These are phyloP conservation scores for Aspergillus puulaauensis DNA, from an alignment of 2,329 filamentous ascomycete species.

Conservation along the genomic window DNA sequence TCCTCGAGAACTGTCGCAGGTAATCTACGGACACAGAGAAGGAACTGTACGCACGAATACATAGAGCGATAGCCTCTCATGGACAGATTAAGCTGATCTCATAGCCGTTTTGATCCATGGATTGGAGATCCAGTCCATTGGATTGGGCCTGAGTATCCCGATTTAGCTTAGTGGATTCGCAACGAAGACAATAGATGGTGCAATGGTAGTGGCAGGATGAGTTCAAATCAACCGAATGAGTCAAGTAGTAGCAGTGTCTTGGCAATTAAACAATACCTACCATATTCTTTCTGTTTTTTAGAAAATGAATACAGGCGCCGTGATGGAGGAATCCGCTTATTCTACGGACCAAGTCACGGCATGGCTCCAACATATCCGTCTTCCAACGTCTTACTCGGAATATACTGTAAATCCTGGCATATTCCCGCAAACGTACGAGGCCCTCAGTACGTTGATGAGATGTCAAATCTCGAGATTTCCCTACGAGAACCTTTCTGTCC, in stretches of 20 bases:
- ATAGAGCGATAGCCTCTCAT: too few relatives aligned
- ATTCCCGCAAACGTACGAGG: conserved; percentile 39
- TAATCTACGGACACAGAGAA: too few relatives aligned
- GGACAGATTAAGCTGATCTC: too few relatives aligned
- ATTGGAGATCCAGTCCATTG: too few relatives aligned
- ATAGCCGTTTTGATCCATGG: too few relatives aligned
- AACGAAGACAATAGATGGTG: neutral
- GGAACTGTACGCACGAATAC: too few relatives aligned
- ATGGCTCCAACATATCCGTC: conserved; percentile 33
- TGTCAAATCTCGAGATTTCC: conserved; percentile 52
- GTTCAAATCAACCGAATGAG: neutral
- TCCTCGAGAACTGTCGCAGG: too few relatives aligned
- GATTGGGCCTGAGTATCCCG: too few relatives aligned
- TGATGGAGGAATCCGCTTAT: conserved; percentile 23
- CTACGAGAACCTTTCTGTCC: conserved; percentile 58
- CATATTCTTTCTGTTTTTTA: neutral
- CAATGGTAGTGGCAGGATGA: neutral
- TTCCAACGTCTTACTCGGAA: conserved; percentile 24
- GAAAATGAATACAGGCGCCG: neutral
- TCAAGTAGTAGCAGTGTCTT: neutral
- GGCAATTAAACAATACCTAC: neutral
- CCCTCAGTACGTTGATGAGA: conserved; percentile 39
- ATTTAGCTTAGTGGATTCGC: neutral
- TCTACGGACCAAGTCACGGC: conserved; percentile 28
- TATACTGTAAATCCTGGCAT: conserved; percentile 17